These are phyloP conservation scores for Exophiala alcalophila DNA, from an alignment of 2,329 filamentous ascomycete species.

Conservation along the genomic window DNA sequence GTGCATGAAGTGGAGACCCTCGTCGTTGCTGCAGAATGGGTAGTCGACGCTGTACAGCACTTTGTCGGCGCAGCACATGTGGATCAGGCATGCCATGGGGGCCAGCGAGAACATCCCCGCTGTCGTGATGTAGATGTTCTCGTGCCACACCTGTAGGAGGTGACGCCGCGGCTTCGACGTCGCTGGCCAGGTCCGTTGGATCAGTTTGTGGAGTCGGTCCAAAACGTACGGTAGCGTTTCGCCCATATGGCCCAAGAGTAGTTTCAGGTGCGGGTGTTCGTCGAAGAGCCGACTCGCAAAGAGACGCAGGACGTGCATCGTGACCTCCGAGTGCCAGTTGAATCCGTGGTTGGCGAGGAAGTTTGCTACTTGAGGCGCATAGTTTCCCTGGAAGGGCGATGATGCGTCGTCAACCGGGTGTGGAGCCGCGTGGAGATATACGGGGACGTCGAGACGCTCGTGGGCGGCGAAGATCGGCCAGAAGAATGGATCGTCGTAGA, in stretches of 20 bases:
- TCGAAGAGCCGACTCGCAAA: conserved; percentile 57
- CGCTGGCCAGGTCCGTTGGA: conserved; percentile 28
- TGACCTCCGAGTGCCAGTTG: conserved; percentile 40
- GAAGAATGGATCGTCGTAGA: conserved; percentile 46
- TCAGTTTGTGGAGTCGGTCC: conserved; percentile 38
- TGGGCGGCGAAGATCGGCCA: conserved; percentile 45
- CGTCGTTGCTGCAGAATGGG: conserved; percentile 52
- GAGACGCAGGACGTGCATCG: conserved; percentile 41
- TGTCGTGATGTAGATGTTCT: conserved; percentile 59
- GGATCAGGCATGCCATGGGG: conserved; percentile 45
- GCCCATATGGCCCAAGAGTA: conserved; percentile 55
- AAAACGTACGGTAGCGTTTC: conserved; percentile 55
- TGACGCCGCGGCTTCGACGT: conserved; percentile 15
- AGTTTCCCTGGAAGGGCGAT: conserved; percentile 19
- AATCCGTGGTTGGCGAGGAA: conserved; percentile 23
- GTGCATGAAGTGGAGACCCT: conserved; percentile 48
- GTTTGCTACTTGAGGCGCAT: conserved; percentile 15
- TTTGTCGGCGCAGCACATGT: conserved; percentile 41
- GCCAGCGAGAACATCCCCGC: conserved; percentile 53
- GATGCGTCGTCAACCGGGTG: conserved; percentile 32
- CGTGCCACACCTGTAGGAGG: conserved; percentile 52
- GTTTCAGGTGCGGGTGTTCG: conserved; percentile 52
- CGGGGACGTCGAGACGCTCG: conserved; percentile 48
- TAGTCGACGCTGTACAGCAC: conserved; percentile 59
- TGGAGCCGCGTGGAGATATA: conserved; percentile 50